Evolutionary conservation across 345 rosid genomes (phyloP), one percentile per base, ranked within the genome.

Genomic region (Eucalyptus camaldulensis): DNA sequence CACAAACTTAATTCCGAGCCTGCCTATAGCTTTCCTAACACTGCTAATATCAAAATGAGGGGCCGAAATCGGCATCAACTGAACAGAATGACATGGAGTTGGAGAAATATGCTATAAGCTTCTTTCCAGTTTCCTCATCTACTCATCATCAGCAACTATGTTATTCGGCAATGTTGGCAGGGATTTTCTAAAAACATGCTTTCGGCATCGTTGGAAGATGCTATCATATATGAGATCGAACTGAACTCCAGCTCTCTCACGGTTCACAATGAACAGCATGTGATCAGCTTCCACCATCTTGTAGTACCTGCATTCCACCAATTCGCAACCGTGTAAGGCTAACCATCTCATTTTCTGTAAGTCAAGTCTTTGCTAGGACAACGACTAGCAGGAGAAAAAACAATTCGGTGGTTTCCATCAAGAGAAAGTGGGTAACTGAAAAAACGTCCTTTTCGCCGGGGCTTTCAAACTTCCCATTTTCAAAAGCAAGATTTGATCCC

Each of bases 171-270:
- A 60, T 21, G 92, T 93, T 90, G 93, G 98, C 13, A 89, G 95
- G 49, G 86, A 93, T 90, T 91, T 94, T 89, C 97, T 94, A 89
- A 94, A 94, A 3, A 93, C 96, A 90, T 98, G 98, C 88, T 98
- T 97, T 92, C 99, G 94, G 92, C 99, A 98, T 13, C 98, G 94
- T 89, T 97, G 94, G 60, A 98, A 98, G 89, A 98, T 98, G 93
- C 95, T 95, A 88, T 97, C 99, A n/a, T 98, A 98, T 65, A 98
- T 94, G 56, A 96, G 88, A 92, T 98, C 99, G 29, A 97, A 98
- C 88, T 95, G 96, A 72, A 96, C 94, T 53, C 99, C 99, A 27
- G 99, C 99, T 94, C 99, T 93, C 88, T 98, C 99, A 88, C 98
- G 88, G 89, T 95, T 97, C 72, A 98, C 89, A 13, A 98, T 91